phyloP scores from a whole-genome alignment of 2,329 filamentous ascomycete species.

The Teratosphaeria nubilosa region DNA sequence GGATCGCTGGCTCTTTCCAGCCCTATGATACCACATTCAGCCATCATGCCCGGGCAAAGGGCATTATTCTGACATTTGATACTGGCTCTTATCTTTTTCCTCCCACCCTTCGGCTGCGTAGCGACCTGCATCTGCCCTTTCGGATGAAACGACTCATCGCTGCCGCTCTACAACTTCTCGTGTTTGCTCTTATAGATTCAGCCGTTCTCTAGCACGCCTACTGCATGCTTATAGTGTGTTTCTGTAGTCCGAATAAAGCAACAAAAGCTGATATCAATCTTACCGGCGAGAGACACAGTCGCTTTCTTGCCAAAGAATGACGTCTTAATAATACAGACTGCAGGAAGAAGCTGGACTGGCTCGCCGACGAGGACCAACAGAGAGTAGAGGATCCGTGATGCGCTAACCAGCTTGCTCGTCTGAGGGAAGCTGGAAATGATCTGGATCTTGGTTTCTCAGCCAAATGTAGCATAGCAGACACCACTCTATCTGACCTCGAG shows the following conservation, averaged over 20 bases:
- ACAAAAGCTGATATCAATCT: no score
- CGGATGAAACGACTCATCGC: no score
- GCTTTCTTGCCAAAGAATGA: conserved; percentile 52
- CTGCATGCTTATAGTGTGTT: no score
- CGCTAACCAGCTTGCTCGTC: conserved; percentile 60
- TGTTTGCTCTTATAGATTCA: no score
- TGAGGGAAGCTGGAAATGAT: conserved; percentile 70
- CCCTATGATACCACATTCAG: conserved; percentile 50
- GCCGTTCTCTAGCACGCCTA: no score
- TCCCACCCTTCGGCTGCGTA: no score
- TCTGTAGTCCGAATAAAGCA: no score
- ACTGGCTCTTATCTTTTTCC: conserved; percentile 51
- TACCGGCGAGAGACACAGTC: no score
- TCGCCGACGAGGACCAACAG: conserved; percentile 61
- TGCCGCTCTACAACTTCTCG: no score
- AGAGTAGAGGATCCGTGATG: conserved; percentile 64
- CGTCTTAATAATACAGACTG: conserved; percentile 60
- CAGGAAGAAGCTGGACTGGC: conserved; percentile 66
- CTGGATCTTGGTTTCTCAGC: conserved; percentile 57
- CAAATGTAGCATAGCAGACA: conserved; percentile 69
- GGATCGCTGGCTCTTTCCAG: conserved; percentile 59
- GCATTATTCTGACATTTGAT: conserved; percentile 72
- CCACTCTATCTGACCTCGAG: no score
- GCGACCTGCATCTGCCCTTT: no score
- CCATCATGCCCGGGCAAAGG: conserved; percentile 49